Evolutionary conservation across 768 basidiomycete species (phyloP), one percentile per base, ranked within the genome.

Genomic region (Gelatoporia subvermispora): DNA sequence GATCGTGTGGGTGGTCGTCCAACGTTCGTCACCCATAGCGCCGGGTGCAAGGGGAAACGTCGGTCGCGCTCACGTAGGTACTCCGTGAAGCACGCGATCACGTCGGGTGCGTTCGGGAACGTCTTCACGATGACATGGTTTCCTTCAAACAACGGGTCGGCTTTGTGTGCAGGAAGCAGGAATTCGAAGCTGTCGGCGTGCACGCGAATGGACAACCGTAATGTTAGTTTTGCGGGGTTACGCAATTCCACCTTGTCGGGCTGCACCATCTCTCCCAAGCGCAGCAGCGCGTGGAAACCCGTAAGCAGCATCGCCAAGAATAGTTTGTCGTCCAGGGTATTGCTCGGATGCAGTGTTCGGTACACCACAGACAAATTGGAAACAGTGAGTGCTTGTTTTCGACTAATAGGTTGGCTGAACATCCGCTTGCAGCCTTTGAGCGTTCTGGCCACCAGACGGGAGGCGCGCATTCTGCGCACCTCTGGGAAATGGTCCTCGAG

Each of bases 101-200:
- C 41, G 24, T 55, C 28, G 28, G 28, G 28, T 5, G 5, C 5
- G 28, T 31, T 31, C 13, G 5, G 28, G n/a, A n/a, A n/a, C 7
- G 28, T 31, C 7, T 5, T 31, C 7, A 31, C 28, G 13, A 31
- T 5, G 7, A 31, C 28, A 31, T 13, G 13, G 28, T 13, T 31
- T 7, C 66, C 60, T 3, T 58, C 46, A 35, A 54, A 64, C 15
- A 57, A 41, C 3, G n/a, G 45, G 51, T 74, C 69, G 5, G 65
- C 66, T 43, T 76, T 76, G 50, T 74, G 73, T 0, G 41, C 20
- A 0, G 72, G 72, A 0, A 75, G 55, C 11, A 58, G 23, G 42
- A 66, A 72, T 0, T 10, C 11, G 17, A 25, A 52, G 2, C 9
- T 1, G 51, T 7, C 0, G 16, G 13, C 0, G n/a, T 8, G 16